Conservation (phyloP, 345 rosid species). For the Brassica cretica region DNA sequence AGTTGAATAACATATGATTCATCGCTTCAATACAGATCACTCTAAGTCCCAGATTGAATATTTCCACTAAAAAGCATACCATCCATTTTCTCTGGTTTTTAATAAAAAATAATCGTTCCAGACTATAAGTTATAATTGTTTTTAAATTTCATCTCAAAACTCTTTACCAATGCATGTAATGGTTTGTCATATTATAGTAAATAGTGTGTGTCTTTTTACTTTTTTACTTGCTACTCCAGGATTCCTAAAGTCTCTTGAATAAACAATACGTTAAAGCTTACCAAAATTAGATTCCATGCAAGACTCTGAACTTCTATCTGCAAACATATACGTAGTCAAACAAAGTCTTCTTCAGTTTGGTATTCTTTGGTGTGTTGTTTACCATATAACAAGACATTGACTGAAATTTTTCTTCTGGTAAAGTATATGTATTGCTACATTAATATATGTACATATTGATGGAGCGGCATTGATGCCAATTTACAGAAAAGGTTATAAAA, state of each 20-base stretch:
- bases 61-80: not conserved
- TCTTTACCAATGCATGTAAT: not conserved
- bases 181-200: not conserved
- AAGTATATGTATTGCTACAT: not conserved
- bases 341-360: constrained; percentile 10
- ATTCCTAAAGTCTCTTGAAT: not conserved
- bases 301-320: not conserved
- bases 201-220: not conserved
- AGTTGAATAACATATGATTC: not conserved
- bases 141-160: not conserved
- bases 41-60: not conserved
- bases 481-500: not conserved
- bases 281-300: not conserved
- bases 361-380: not conserved
- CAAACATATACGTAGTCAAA: not conserved
- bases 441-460: not conserved
- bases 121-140: not conserved
- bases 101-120: not conserved
- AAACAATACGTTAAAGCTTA: not conserved
- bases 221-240: not conserved
- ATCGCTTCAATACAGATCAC: not conserved
- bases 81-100: not conserved
- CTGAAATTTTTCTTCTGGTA: not conserved
- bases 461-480: not conserved
- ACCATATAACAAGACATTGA: not conserved